Evolutionary conservation across 129 eudicot species (phyloP), one percentile per base, ranked within the genome.

Genomic region (Tanacetum coccineum): DNA sequence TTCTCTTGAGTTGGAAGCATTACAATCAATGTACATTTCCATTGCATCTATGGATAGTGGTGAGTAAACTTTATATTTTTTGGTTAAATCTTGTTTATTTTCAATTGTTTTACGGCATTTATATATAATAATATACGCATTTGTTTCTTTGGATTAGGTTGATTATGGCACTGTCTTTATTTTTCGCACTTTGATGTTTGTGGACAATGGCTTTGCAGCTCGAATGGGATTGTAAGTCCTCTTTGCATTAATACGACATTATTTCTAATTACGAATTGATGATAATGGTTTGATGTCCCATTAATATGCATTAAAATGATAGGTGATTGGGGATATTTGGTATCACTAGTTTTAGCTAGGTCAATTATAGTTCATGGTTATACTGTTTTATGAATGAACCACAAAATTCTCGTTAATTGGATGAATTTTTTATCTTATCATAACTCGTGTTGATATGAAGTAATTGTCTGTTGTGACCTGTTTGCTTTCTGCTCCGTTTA

Each of bases 31-130:
- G 98, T 78, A 73, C 68, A 58, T 67, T 81, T 56, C 98, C 95
- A 11, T 78, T 92, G 89, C 98, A 92, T 78, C 77, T 85, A 42
- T 88, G 98, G 98, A 85, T 81, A 22, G 94, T 81, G 96, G 98
- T 92, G 62, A 22, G 94, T 79, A 42, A 55, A 55, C 50, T 60
- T 2, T 3, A 36, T 59, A 4, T 30, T 55, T 9, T 36, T 47
- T 59, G 20, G 20, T 4, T 19, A 14, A 70, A 47, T 59, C 51
- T 44, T 60, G 46, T 11, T 64, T 19, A 13, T 12, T 59, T 32
- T 32, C 1, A 18, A 0, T 26, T 57, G 4, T 3, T 28, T 20
- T 69, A 36, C 26, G 21, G 13, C 15, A 21, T 72, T 36, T 57
- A 8, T 53, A 26, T 9, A 17, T 15, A 15, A 20, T 64, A 7